These are phyloP conservation scores for Bacidia rubella DNA, from an alignment of 495 filamentous ascomycete genomes.

Conservation along the genomic window DNA sequence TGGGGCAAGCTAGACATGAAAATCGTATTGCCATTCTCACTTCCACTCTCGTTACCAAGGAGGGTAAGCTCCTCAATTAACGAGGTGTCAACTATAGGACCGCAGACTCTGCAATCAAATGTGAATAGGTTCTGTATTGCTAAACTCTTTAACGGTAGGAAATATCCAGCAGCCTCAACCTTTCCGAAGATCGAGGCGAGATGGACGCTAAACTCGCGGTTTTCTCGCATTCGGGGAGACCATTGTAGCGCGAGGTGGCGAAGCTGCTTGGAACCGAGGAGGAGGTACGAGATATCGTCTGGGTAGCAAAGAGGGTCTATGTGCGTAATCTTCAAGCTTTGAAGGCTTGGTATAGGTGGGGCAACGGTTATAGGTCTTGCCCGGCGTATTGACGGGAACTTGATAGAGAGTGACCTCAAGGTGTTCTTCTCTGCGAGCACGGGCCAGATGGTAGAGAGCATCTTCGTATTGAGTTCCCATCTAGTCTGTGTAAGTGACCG, in stretches of 20 bases:
- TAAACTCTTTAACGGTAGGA: slow-evolving; percentile 33
- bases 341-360: slow-evolving; percentile 43
- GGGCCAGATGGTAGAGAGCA: slow-evolving; percentile 44
- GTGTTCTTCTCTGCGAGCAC: slow-evolving; percentile 35
- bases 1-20: slow-evolving; percentile 45
- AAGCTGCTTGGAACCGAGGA: slow-evolving; percentile 38
- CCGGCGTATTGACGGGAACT: slow-evolving; percentile 41
- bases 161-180: slow-evolving; percentile 30
- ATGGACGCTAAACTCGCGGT: slow-evolving; percentile 42
- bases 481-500: slow-evolving; percentile 16
- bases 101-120: slow-evolving; percentile 32
- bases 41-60: slow-evolving; percentile 33
- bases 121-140: slow-evolving; percentile 46
- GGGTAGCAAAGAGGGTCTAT: slow-evolving; percentile 54
- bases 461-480: slow-evolving; percentile 52
- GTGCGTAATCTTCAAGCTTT: slow-evolving; percentile 38
- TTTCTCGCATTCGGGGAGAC: slow-evolving; percentile 47
- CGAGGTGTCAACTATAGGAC: slow-evolving; percentile 27
- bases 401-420: slow-evolving; percentile 41
- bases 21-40: slow-evolving; percentile 29
- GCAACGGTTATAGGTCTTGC: slow-evolving; percentile 45
- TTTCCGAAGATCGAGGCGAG: slow-evolving; percentile 44
- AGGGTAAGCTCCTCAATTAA: slow-evolving; percentile 37
- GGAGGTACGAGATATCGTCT: slow-evolving; percentile 46
- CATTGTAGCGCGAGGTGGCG: slow-evolving; percentile 44